Base-by-base conservation (phyloP, 768 basidiomycete species). In the Jaapia argillacea region DNA sequence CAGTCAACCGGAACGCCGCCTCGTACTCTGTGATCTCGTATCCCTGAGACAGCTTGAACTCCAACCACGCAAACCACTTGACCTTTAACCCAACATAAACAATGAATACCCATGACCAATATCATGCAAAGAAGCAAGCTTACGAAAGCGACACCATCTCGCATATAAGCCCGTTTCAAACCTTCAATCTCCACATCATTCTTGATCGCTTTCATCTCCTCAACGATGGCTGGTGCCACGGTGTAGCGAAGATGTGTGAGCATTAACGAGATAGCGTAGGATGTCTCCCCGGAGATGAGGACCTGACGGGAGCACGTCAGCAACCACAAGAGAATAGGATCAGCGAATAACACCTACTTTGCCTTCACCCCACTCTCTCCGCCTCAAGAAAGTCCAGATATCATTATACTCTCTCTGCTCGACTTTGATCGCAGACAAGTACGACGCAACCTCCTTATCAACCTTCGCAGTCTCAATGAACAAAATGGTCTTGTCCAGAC, bases 1-100 rank as follows among this genome's bases (percentile, higher is more conserved):
- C 80, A 0, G 80, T 84, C 45, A 96, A 65, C 42, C 86, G 76
- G 59, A 81, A 87, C 1, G 79, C 87, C 10, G 93, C 92, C 56
- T 93, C 88, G 67, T 85, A 96, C 62, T 98, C 94, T 4, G 85
- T 85, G 51, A 98, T 82, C 47, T 82, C 75, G 55, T 85, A 85
- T 40, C 84, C 84, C 46, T 82, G 74, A 6, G 66, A 59, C 28
- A 93, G 68, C 60, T 88, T 85, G 45, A 77, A 63, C 45, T 97
- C 91, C 2, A 99, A 68, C 90, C 91, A 94, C 1, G 90, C 85
- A 46, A 92, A 75, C 79, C 90, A 98, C 55, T 70, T 71, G 36
- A 78, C 74, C 79, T 81, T 51, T 45, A 20, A 28, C 38, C n/a
- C n/a, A 27, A 27, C 47, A 48, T 52, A 24, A 45, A 37, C 36